Base-by-base conservation (phyloP, 2,329 filamentous ascomycete genomes). In the Colletotrichum tofieldiae region DNA sequence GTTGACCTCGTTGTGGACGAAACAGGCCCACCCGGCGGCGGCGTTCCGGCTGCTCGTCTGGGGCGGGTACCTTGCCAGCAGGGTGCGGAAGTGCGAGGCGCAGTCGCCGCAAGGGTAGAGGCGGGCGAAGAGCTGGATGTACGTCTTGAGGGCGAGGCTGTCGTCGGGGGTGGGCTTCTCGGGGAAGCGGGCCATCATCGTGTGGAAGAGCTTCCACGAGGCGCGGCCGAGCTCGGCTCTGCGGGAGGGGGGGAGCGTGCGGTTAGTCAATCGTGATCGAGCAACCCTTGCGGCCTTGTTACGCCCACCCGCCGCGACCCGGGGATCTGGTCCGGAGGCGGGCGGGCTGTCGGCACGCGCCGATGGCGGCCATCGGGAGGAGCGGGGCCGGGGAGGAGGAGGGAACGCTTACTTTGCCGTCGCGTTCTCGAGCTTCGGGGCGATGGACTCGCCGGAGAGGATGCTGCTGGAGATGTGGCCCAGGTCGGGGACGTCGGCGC, bases 401-500 rank as follows among this genome's bases (percentile, higher is more conserved):
- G 39, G 45, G 39, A 61, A 51, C 45, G 78, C 86, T 61, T 85
- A 93, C 91, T 96, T 96, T 65, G 90, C 85, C 8, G 94, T 96
- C 72, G 92, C 93, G 82, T 96, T 96, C 78, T 93, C 94, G 65
- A 96, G 85, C 82, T 94, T 95, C 1, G 93, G 92, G 62, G 93
- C 93, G 77, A 95, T 96, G 4, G 91, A 92, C 67, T 90, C 90
- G 67, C 93, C 93, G 23, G 87, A 86, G 29, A 94, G 84, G 23
- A 92, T 81, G 54, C 81, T 81, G 35, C 84, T 81, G 1, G 88
- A 82, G 37, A 89, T 75, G 39, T 79, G 75, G 45, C 80, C 80
- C 39, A 89, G 77, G 65, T 86, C 85, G 29, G 85, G 75, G 23
- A 49, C 55, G 52, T 73, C 71, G 51, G 35, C 54, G 52, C 56